phyloP scores from a whole-genome alignment of 164 flowering plant species.

The Nymphaea colorata region DNA sequence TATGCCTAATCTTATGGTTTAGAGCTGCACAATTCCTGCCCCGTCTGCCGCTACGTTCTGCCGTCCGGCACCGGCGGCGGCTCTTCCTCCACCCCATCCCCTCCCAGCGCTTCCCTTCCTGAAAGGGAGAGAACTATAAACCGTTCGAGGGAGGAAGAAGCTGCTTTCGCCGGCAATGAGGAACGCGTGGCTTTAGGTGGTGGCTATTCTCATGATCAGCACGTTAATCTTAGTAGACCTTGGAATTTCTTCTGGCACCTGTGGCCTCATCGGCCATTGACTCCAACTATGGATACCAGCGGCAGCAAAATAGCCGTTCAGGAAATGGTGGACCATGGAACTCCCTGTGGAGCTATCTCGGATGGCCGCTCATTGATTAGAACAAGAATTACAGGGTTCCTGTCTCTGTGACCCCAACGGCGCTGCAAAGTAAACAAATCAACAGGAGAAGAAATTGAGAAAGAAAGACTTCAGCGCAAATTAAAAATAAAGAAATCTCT shows the following conservation, averaged over 20 bases:
- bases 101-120: background rate
- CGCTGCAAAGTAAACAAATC: no score
- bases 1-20: no score
- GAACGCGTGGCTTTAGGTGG: background rate
- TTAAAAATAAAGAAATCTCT: no score
- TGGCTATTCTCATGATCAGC: background rate
- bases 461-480: no score
- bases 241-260: background rate
- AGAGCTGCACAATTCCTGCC: conserved; percentile 44
- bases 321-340: background rate
- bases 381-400: background rate
- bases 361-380: background rate
- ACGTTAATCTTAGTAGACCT: background rate
- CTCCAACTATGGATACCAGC: background rate
- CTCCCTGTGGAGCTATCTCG: background rate
- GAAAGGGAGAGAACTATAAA: background rate
- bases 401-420: no score
- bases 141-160: background rate
- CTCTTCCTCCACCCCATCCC: background rate
- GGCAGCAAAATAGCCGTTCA: background rate
- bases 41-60: conserved; percentile 40
- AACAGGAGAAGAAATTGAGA: no score
- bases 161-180: background rate
- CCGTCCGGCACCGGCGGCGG: conserved; percentile 8
- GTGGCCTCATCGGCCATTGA: background rate